These are phyloP conservation scores for Taxillus chinensis DNA, from an alignment of 164 flowering plant species.

Conservation along the genomic window DNA sequence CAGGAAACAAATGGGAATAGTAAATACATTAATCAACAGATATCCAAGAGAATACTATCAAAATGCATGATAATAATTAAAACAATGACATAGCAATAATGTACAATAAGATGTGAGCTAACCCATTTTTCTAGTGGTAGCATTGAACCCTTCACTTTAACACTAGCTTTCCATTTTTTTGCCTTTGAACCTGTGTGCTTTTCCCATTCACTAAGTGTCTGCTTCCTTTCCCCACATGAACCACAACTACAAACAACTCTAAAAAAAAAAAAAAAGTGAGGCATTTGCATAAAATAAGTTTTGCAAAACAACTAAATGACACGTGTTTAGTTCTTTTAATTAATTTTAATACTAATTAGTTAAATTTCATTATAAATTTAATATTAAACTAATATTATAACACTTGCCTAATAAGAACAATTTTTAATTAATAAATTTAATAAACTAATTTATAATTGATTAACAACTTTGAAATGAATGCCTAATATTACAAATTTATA, in stretches of 20 bases:
- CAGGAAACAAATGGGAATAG: neutral
- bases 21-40: neutral
- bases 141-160: conserved; percentile 3
- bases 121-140: conserved; percentile 5
- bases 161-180: conserved; percentile 6
- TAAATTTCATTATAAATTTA: no score
- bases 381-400: no score
- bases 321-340: no score
- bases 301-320: no score
- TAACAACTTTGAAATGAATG: no score
- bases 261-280: neutral
- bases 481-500: no score
- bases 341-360: no score
- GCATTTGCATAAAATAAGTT: neutral
- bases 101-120: neutral
- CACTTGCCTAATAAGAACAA: no score
- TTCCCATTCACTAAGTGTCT: conserved; percentile 7
- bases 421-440: no score
- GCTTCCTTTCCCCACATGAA: conserved; percentile 4
- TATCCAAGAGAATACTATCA: neutral
- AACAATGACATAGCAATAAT: neutral
- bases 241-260: conserved; percentile 2
- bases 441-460: no score
- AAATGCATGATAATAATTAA: neutral
- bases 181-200: conserved; percentile 5